phyloP scores from a whole-genome alignment of 2,329 filamentous ascomycete genomes.

The Colletotrichum destructivum region DNA sequence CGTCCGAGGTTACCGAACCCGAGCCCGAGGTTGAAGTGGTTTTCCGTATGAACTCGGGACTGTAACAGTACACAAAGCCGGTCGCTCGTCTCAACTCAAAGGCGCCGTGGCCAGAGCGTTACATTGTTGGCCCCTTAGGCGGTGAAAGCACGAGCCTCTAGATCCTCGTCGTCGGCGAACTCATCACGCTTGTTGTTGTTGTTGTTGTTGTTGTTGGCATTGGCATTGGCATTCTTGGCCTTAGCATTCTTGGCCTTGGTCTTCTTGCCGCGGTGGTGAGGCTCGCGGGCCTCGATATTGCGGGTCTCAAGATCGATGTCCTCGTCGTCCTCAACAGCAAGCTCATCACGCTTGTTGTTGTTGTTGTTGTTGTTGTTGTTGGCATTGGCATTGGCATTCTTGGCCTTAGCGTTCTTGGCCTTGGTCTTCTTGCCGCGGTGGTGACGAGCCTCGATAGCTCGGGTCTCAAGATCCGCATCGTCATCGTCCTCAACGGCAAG shows the following conservation, averaged over 20 bases:
- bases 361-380: slow-evolving; percentile 4
- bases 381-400: too few species aligned
- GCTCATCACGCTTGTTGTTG: slow-evolving; percentile 26
- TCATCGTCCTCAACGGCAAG: neutral
- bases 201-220: too few species aligned
- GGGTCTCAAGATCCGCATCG: neutral
- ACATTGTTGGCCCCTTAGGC: slow-evolving; percentile 29
- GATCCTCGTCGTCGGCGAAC: slow-evolving; percentile 21
- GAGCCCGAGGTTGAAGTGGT: slow-evolving; percentile 24
- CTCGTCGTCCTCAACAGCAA: neutral
- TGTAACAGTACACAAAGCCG: slow-evolving; percentile 6
- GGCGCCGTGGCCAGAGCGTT: slow-evolving; percentile 18
- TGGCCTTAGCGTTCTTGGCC: slow-evolving; percentile 10
- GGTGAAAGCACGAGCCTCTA: slow-evolving; percentile 30
- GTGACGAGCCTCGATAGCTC: slow-evolving; percentile 18
- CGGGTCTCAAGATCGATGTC: neutral
- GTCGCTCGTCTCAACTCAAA: slow-evolving; percentile 24
- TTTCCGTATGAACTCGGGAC: slow-evolving; percentile 16
- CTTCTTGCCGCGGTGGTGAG: slow-evolving; percentile 36
- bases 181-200: slow-evolving; percentile 19
- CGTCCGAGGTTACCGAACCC: slow-evolving; percentile 8
- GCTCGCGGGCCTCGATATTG: slow-evolving; percentile 42
- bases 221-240: too few species aligned
- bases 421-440: slow-evolving; percentile 30
- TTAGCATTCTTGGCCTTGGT: slow-evolving; percentile 34